Base-by-base conservation (phyloP, 495 filamentous ascomycete species). In the Alectoria sarmentosa region DNA sequence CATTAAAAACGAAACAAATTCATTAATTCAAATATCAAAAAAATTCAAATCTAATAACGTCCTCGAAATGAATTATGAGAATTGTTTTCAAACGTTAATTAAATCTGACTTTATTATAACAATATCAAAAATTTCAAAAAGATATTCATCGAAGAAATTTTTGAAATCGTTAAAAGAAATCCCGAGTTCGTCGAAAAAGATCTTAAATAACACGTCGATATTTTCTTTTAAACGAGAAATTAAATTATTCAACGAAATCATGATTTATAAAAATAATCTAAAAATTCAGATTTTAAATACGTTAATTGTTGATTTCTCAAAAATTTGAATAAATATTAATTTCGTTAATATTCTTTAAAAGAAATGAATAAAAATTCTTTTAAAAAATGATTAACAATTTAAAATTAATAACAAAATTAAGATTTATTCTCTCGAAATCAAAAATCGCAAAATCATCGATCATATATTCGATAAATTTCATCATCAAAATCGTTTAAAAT, bases 341-440 rank as follows among this genome's bases (percentile, higher is more conserved):
- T 63, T 63, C 17, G 17, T 54, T 56, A 56, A 56, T 10, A 17
- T 63, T 4, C 23, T 23, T 37, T 28, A 56, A 30, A 36, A 38
- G 4, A 11, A 63, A 41, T 56, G 41, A 36, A 56, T 56, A 63
- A 52, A 55, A 63, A 63, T 21, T n/a, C n/a, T n/a, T n/a, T n/a
- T n/a, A n/a, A n/a, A n/a, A n/a, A n/a, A n/a, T n/a, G n/a, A n/a
- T n/a, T n/a, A n/a, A n/a, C n/a, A n/a, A n/a, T n/a, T n/a, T n/a
- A 2, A n/a, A 21, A 8, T 44, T 44, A 44, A 21, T 21, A 44
- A n/a, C 4, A 44, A 44, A n/a, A n/a, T 13, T 21, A 44, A 44
- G 19, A 44, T 44, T 13, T 44, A 44, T 44, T n/a, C 13, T 5
- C 19, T 44, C 8, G 19, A n/a, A 3, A 44, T 44, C 3, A 21